Conservation (phyloP, 2,329 filamentous ascomycete genomes). For the Pseudocercospora pini-densiflorae region DNA sequence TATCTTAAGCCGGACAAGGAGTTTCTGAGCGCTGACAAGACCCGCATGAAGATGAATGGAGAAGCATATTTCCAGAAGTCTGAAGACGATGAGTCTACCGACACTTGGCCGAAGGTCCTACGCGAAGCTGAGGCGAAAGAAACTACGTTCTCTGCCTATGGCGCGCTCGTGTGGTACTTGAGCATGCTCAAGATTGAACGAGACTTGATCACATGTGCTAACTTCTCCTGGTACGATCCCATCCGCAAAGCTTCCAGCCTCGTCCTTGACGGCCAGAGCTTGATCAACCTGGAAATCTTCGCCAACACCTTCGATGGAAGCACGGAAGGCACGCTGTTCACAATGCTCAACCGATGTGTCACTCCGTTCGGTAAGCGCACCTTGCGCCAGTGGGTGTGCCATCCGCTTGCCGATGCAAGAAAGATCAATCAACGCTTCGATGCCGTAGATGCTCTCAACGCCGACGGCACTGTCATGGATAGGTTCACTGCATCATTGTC, state of each 20-base stretch:
- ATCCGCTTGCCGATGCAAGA: conserved; percentile 82
- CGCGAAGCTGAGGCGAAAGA: conserved; percentile 76
- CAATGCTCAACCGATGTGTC: conserved; percentile 88
- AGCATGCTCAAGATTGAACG: conserved; percentile 82
- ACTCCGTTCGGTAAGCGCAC: conserved; percentile 97
- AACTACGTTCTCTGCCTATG: conserved; percentile 85
- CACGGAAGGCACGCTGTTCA: conserved; percentile 83
- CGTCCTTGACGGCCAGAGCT: conserved; percentile 90
- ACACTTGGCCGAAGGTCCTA: conserved; percentile 79
- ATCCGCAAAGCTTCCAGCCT: conserved; percentile 89
- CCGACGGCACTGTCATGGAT: conserved; percentile 78
- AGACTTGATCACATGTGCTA: conserved; percentile 83
- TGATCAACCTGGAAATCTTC: conserved; percentile 98
- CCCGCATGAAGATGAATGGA: conserved; percentile 78
- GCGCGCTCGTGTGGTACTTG: conserved; percentile 86
- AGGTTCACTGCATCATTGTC: conserved; percentile 86
- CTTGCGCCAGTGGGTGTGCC: conserved; percentile 96
- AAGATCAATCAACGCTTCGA: conserved; percentile 94
- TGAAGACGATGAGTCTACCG: conserved; percentile 57
- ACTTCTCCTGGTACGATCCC: conserved; percentile 89
- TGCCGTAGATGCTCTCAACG: conserved; percentile 90
- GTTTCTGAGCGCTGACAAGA: conserved; percentile 86
- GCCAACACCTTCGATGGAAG: conserved; percentile 89
- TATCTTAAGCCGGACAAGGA: conserved; percentile 83
- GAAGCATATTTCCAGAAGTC: conserved; percentile 74